These are phyloP conservation scores for Cantharellus cinnabarinus DNA, from an alignment of 768 basidiomycete species.

Conservation along the genomic window DNA sequence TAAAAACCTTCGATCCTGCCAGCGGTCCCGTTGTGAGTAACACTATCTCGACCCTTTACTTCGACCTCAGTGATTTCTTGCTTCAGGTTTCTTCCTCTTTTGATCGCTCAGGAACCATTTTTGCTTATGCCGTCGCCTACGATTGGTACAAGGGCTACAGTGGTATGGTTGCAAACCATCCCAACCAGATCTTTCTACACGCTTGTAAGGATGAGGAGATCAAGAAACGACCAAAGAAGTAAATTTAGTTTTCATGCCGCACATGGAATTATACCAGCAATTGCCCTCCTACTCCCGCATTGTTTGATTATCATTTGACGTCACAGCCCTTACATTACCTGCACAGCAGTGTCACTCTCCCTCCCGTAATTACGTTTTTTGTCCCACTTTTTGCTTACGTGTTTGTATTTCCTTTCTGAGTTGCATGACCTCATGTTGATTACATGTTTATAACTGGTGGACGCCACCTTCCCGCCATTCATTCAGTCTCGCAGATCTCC, in stretches of 20 bases:
- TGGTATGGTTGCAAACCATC: slow-evolving; percentile 10
- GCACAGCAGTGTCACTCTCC: too few relatives aligned
- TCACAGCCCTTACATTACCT: too few relatives aligned
- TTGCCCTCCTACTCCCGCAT: too few relatives aligned
- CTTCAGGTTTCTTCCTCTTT: slow-evolving; percentile 6
- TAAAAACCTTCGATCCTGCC: slow-evolving; percentile 13
- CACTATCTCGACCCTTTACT: background rate
- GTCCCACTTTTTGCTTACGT: too few relatives aligned
- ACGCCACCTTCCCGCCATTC: too few relatives aligned
- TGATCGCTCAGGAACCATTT: slow-evolving; percentile 9
- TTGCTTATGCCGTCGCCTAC: slow-evolving; percentile 12
- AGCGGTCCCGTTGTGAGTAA: background rate
- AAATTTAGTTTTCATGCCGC: background rate
- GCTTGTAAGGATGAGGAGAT: slow-evolving; percentile 29
- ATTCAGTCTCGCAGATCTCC: too few relatives aligned
- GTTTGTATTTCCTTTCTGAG: too few relatives aligned
- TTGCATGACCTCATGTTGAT: too few relatives aligned
- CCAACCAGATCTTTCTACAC: slow-evolving; percentile 71
- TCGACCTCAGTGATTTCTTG: background rate
- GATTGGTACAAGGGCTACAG: slow-evolving; percentile 13
- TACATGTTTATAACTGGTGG: too few relatives aligned
- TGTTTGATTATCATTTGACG: too few relatives aligned
- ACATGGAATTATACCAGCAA: too few relatives aligned
- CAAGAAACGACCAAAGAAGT: slow-evolving; percentile 9
- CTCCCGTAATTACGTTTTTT: too few relatives aligned